Evolutionary conservation across 176 grass and related monocot genomes (phyloP), one percentile per base, ranked within the genome.

Genomic region (Hordeum marinum): DNA sequence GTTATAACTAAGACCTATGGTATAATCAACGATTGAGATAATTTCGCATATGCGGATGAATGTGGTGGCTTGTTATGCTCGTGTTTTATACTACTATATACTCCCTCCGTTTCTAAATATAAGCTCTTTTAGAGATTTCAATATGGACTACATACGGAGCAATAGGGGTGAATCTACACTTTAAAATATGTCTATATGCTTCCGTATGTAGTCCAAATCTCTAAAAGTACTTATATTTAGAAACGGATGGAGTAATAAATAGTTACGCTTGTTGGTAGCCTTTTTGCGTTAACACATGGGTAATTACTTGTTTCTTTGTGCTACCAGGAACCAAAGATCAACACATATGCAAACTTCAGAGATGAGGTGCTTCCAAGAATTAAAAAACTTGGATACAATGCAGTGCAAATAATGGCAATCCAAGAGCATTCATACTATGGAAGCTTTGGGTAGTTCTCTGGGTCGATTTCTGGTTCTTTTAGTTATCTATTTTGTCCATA

Each of bases 371-470:
- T 99, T 17, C 97, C 97, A 75, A 89, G 94, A 85, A 99, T 99
- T 10, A 99, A 99, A 89, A 94, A 18, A 50, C 93, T 99, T 72
- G 97, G 97, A 76, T 99, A 99, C 82, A 99, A 99, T 91, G 93
- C 96, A 85, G 88, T 99, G 68, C 96, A 99, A 73, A 99, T 99
- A 88, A 99, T 99, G 96, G 96, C 96, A 79, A 96, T 99, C 81
- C 97, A 99, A 80, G 97, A 99, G 66, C 97, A 99, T 59, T 96
- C 94, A 8, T 94, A 99, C 75, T 99, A 99, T 84, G 97, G 86
- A 79, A 99, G 97, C 80, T 99, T 99, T 86, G 97, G 97, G 93
- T 91, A 94, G 72, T 80, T 82, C 32, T 84, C 48, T 57, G 15
- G n/a, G 65, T 84, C 32, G 29, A n/a, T 65, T 78, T 62, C 9